Evolutionary conservation across 2,329 filamentous ascomycete genomes (phyloP).

Genomic region (Xylariaceae sp.): DNA sequence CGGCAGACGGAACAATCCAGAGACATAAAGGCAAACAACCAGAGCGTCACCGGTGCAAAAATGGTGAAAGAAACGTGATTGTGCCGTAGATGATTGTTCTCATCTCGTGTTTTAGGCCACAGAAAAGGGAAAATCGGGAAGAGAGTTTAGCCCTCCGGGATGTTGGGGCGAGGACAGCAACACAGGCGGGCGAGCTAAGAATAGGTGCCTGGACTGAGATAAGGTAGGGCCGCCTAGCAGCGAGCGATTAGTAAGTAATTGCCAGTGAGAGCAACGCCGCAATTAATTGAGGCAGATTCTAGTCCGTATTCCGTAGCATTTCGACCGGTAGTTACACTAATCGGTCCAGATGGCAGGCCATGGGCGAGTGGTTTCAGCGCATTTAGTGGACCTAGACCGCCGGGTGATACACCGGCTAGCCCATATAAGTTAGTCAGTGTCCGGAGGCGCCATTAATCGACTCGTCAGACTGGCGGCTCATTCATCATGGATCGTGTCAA

Average conservation of each 20-base stretch:
- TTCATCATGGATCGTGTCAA: not conserved
- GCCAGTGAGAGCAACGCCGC: not conserved
- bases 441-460: not conserved
- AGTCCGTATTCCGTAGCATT: not conserved
- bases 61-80: conserved; percentile 4
- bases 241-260: not conserved
- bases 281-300: not conserved
- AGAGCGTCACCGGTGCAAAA: conserved; percentile 4
- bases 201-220: not conserved
- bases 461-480: not conserved
- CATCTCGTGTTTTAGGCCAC: conserved; percentile 1
- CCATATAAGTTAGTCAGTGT: not conserved
- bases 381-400: not conserved
- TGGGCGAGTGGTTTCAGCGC: not conserved
- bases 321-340: not conserved
- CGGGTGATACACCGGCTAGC: not conserved
- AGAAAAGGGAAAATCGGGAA: not conserved
- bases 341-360: not conserved
- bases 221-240: too few relatives aligned
- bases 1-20: conserved; percentile 5
- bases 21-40: conserved; percentile 1
- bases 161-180: conserved; percentile 6
- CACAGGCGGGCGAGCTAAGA: not conserved
- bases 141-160: not conserved
- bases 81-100: conserved; percentile 1